Evolutionary conservation across 1,284 basidiomycete genomes (phyloP).

Genomic region (Macrocybe sp.): DNA sequence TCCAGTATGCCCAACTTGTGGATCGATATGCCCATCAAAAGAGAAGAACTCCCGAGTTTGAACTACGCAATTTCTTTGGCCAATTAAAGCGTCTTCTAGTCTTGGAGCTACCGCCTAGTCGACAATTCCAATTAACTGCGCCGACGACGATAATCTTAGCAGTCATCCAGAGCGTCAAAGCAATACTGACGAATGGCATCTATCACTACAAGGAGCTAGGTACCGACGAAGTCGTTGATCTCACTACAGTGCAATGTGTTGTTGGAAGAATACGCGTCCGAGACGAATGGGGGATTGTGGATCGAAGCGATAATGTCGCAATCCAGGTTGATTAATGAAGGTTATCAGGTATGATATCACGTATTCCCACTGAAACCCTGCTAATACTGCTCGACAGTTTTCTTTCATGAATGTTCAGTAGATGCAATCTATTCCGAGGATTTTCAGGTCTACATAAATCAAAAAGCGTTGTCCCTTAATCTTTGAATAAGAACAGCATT

Average conservation of each 20-base stretch:
- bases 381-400: too few relatives aligned
- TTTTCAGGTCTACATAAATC: too few relatives aligned
- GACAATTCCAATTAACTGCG: not conserved
- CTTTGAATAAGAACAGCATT: too few relatives aligned
- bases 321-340: too few relatives aligned
- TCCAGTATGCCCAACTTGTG: constrained; percentile 2
- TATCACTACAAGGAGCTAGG: not conserved
- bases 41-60: not conserved
- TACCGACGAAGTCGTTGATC: constrained; percentile 1
- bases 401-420: too few relatives aligned
- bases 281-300: not conserved
- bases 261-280: not conserved
- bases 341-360: too few relatives aligned
- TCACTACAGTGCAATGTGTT: constrained; percentile 1
- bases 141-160: not conserved
- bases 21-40: constrained; percentile 1
- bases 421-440: too few relatives aligned
- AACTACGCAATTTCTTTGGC: constrained; percentile 1
- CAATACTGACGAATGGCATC: not conserved
- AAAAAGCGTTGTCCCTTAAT: too few relatives aligned
- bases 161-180: not conserved
- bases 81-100: constrained; percentile 2
- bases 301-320: not conserved
- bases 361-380: too few relatives aligned
- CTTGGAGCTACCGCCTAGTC: not conserved